These are phyloP conservation scores for Smallanthus sonchifolius DNA, from an alignment of 129 eudicot genomes.

Conservation along the genomic window DNA sequence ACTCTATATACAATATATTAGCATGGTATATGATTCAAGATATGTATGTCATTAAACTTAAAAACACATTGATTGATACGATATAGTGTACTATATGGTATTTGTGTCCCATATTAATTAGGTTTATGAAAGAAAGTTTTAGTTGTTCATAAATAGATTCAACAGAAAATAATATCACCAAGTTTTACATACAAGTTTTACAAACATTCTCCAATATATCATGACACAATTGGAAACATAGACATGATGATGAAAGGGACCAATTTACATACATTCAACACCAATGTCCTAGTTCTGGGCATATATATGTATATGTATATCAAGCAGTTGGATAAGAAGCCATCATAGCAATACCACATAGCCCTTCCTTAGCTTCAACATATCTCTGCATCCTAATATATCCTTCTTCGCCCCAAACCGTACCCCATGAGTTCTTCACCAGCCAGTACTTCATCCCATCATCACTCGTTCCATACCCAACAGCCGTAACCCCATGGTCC, in stretches of 20 bases:
- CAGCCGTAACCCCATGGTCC: conserved; percentile 11
- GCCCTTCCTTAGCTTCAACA: conserved; percentile 20
- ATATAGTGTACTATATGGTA: too few species aligned
- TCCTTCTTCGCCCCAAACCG: conserved; percentile 21
- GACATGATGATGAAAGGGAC: neutral
- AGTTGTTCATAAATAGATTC: too few species aligned
- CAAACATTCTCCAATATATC: neutral
- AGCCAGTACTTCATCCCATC: conserved; percentile 3
- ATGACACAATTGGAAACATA: neutral
- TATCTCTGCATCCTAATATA: conserved; percentile 20
- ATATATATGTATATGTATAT: neutral
- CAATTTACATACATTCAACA: neutral
- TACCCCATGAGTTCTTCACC: conserved; percentile 17
- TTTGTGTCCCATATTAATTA: too few species aligned
- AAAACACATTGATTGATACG: too few species aligned
- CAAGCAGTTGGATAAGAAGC: conserved; percentile 16
- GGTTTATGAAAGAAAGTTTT: too few species aligned
- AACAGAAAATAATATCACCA: too few species aligned
- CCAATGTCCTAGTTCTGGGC: neutral
- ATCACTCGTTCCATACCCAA: conserved; percentile 1
- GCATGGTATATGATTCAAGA: too few species aligned
- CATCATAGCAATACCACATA: conserved; percentile 23
- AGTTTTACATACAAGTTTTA: neutral
- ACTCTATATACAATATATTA: too few species aligned
- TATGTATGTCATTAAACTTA: too few species aligned